Evolutionary conservation across 495 filamentous ascomycete genomes (phyloP), one percentile per base, ranked within the genome.

Genomic region (Durotheca rogersii): DNA sequence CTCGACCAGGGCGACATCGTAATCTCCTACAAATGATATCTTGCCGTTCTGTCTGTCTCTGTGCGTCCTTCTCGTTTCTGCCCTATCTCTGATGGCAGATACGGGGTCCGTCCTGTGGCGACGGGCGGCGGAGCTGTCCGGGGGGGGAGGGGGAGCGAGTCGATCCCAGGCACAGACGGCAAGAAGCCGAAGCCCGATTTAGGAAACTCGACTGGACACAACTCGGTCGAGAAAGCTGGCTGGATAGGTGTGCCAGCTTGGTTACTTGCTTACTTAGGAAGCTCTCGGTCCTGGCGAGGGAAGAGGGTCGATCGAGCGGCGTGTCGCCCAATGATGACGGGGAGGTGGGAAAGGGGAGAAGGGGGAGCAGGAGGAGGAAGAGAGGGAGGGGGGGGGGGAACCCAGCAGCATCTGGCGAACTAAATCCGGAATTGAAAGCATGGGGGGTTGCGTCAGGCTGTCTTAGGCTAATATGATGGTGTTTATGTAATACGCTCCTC

Each of bases 91-190:
- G n/a, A n/a, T n/a, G 4, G 4, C 41, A 21, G 37, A 59, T 47
- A 54, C 56, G 56, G 50, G 50, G 50, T 54, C 20, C 50, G 20
- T 59, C 56, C n/a, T n/a, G n/a, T n/a, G n/a, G n/a, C n/a, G n/a
- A n/a, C n/a, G n/a, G n/a, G n/a, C n/a, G n/a, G n/a, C n/a, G n/a
- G n/a, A n/a, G n/a, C n/a, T n/a, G n/a, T n/a, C n/a, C n/a, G n/a
- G n/a, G n/a, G 56, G 53, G 39, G 30, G 2, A 25, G 10, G 33
- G 19, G 25, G 50, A 10, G 46, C 50, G 46, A 36, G 39, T 50
- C 56, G 54, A 59, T 59, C 50, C 19, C 35, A 23, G 44, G 29
- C 32, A 21, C 36, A 45, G 10, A 21, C 25, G 14, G 20, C 40
- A 31, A 14, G 19, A 7, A 23, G 15, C 33, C 20, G 18, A 42